Percentiles rank a stretch among this genome's conserved stretches.
phyloP scores from a whole-genome alignment of 129 eudicot genomes.

The Tanacetum coccineum region DNA sequence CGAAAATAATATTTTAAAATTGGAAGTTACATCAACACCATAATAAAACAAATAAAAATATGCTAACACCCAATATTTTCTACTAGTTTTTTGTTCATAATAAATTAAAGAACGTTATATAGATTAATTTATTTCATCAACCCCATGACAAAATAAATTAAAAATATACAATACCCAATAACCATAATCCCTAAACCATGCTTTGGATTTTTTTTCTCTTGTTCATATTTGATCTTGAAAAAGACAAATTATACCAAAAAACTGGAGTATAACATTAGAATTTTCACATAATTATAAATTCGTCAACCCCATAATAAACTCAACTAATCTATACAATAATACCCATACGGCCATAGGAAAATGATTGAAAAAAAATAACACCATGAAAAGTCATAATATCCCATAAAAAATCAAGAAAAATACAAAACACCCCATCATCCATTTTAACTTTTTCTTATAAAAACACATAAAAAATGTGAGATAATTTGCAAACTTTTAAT shows the following conservation, averaged over 20 bases:
- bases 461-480: neutral
- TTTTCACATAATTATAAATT: no score
- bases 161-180: neutral
- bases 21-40: constrained; percentile 5
- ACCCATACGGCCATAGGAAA: neutral
- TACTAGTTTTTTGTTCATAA: neutral
- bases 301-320: neutral
- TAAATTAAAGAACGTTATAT: no score
- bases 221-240: neutral
- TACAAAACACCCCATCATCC: constrained; percentile 20
- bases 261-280: no score
- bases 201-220: neutral
- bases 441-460: neutral
- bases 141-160: constrained; percentile 9
- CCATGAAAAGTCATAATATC: neutral
- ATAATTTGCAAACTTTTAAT: neutral
- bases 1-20: constrained; percentile 10
- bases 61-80: constrained; percentile 3
- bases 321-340: neutral
- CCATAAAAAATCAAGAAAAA: neutral
- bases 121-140: neutral
- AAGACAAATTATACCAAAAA: no score
- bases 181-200: no score
- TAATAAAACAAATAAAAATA: constrained; percentile 10
- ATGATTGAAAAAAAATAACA: neutral